phyloP scores from a whole-genome alignment of 2,329 filamentous ascomycete genomes.

The Ophiosphaerella narmari region DNA sequence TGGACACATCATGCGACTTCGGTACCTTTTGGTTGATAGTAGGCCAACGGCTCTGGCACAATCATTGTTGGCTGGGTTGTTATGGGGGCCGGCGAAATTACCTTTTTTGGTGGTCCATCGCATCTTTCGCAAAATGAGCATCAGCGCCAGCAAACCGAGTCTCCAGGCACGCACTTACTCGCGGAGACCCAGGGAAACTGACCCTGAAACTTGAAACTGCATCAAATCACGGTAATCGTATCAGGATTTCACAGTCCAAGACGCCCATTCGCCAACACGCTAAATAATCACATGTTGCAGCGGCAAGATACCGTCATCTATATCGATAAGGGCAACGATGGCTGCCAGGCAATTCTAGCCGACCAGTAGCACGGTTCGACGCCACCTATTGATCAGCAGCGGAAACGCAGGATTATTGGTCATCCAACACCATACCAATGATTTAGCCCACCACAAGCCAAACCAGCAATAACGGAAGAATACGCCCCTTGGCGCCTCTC shows the following conservation, averaged over 20 bases:
- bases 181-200: neutral
- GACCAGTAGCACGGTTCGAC: neutral
- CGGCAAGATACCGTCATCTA: neutral
- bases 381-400: neutral
- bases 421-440: too few relatives aligned
- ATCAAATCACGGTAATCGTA: neutral
- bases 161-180: neutral
- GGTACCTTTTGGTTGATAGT: neutral
- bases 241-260: slow-evolving; percentile 1
- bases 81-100: neutral
- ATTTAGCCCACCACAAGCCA: too few relatives aligned
- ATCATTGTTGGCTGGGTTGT: neutral
- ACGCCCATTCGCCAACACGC: neutral
- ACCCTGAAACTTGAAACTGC: neutral
- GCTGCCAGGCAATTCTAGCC: slow-evolving; percentile 1
- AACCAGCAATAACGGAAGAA: too few relatives aligned
- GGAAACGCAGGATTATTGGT: too few relatives aligned
- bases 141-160: neutral
- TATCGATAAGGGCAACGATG: neutral
- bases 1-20: neutral
- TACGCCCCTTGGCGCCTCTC: too few relatives aligned
- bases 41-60: neutral
- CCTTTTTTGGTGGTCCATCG: neutral
- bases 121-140: neutral
- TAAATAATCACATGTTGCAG: neutral